Base-by-base conservation (phyloP, 2,329 filamentous ascomycete species). In the Lasiodiplodia citricola region DNA sequence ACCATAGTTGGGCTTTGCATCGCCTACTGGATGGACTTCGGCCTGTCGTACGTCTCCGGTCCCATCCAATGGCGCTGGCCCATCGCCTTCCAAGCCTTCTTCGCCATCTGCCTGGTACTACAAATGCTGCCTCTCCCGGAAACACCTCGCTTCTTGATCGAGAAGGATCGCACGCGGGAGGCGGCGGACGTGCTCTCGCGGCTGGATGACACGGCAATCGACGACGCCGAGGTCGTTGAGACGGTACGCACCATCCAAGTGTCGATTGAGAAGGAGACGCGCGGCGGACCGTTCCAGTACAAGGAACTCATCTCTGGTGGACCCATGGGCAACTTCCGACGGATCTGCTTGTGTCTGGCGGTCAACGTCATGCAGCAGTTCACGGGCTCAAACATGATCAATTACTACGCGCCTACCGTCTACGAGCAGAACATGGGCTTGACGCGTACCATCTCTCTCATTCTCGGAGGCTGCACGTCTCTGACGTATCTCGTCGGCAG, bases 61-160 rank as follows among this genome's bases (percentile, higher is more conserved):
- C 44, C 56, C 4, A 16, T 62, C 37, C 28, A 66, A 18, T 80
- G 78, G 78, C 73, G 78, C n/a, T 80, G 90, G 37, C 85, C 87
- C 0, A 88, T 86, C 5, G 84, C 84, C 0, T 74, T 88, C 13
- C 85, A 87, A 1, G 87, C 87, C 0, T 79, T 90, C 44, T 85
- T 89, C 68, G 87, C 86, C 0, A 84, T 88, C 0, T 81, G 85
- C 70, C 80, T 90, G 2, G 85, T 80, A 81, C 6, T 85, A 85
- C 72, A 80, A 75, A 71, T 81, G 83, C 5, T 86, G 85, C 0
- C 79, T 1, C 52, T 71, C 16, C 68, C 70, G 28, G 70, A 69
- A 84, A 25, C 78, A 83, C 0, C 79, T 75, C 54, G 80, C 81
- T 72, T 83, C 78, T 0, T 71, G 14, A 51, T 78, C 70, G 73